These are phyloP conservation scores for Volvox reticuliferus DNA, from an alignment of 139 green algal species.

Conservation along the genomic window DNA sequence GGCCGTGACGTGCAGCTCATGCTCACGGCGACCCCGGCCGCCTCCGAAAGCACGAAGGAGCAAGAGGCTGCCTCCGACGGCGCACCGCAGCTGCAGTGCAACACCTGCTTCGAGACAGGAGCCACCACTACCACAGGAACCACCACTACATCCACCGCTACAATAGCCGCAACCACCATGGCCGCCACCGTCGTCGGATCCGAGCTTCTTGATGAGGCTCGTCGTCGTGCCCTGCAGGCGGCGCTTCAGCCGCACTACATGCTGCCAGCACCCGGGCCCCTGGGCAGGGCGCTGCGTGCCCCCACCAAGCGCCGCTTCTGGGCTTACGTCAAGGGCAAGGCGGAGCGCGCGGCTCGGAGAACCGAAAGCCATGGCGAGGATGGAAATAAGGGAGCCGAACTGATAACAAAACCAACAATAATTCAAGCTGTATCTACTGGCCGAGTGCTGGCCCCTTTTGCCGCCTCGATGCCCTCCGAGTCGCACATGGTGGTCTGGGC, in stretches of 20 bases:
- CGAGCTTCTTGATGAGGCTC: background rate
- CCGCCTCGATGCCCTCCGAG: background rate
- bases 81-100: background rate
- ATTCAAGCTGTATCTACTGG: no score
- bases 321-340: background rate
- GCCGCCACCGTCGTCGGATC: background rate
- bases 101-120: background rate
- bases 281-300: background rate
- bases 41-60: no score
- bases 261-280: background rate
- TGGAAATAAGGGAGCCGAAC: no score
- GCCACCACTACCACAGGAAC: background rate
- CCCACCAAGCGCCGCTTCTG: conserved; percentile 42
- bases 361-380: no score
- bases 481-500: background rate
- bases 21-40: background rate
- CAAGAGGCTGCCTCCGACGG: background rate
- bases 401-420: no score
- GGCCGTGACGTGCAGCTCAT: conserved; percentile 12
- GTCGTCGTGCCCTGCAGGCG: background rate
- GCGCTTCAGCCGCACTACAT: conserved; percentile 33
- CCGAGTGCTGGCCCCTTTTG: no score
- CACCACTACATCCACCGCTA: background rate
- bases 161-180: background rate
- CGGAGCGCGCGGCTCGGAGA: background rate